phyloP scores from a whole-genome alignment of 257 asterid genomes.

The Solanum lycopersicoides region DNA sequence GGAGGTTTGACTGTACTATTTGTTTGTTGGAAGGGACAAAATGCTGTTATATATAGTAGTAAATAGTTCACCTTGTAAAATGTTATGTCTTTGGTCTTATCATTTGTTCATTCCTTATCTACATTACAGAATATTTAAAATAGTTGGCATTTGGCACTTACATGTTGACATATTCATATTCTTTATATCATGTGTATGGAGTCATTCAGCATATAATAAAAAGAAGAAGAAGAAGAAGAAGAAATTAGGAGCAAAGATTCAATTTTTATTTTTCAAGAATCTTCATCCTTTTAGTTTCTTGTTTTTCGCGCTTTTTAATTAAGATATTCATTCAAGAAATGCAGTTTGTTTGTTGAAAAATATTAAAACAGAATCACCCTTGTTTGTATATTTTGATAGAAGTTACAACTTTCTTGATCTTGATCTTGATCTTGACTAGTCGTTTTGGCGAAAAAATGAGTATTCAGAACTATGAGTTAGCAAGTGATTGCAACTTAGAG shows the following conservation, averaged over 20 bases:
- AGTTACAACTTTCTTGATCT: background rate
- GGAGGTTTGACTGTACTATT: background rate
- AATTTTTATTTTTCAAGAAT: background rate
- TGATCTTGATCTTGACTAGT: background rate
- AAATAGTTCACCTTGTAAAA: background rate
- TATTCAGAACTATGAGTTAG: conserved; percentile 22
- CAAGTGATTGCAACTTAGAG: conserved; percentile 20
- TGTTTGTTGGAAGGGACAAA: conserved; percentile 18
- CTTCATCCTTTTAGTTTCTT: background rate
- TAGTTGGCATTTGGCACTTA: conserved; percentile 4
- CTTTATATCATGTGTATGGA: conserved; percentile 16
- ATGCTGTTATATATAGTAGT: background rate
- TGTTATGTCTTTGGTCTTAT: conserved; percentile 38
- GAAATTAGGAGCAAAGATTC: conserved; percentile 6
- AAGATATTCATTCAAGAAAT: background rate
- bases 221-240: background rate
- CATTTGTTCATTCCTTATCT: conserved; percentile 30
- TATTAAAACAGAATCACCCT: background rate
- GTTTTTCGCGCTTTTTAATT: conserved; percentile 1
- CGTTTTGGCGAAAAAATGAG: conserved; percentile 1
- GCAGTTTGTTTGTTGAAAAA: background rate
- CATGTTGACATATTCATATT: conserved; percentile 21
- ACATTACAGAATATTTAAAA: conserved; percentile 25
- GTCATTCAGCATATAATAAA: conserved; percentile 25
- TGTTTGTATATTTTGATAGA: background rate